Evolutionary conservation across 202 grass and related monocot species (phyloP), one percentile per base, ranked within the genome.

Genomic region (Digitaria exilis): DNA sequence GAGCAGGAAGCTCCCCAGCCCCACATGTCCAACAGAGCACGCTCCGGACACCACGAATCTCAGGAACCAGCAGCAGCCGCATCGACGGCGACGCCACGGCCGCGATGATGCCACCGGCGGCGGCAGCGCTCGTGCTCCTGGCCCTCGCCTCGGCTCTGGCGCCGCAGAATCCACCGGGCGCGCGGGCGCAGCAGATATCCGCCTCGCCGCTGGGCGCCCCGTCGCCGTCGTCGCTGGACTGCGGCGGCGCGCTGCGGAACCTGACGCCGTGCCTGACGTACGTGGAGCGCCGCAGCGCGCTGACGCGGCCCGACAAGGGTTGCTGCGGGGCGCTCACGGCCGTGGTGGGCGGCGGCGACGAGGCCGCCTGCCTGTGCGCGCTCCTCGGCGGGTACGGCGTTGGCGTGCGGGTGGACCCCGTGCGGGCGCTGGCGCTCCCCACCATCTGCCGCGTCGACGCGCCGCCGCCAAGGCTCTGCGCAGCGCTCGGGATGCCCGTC

Each of bases 361-460:
- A 90, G 44, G 78, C 75, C 26, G 79, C 49, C 59, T 98, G 92
- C 88, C 78, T 95, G 12, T 98, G 96, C 89, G 86, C 56, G 65
- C 82, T 98, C 83, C 83, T 93, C 2, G 84, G 69, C 35, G 73
- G 84, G 63, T 89, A 89, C 55, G 67, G 56, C 41, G 85, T 58
- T 69, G 86, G 90, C 30, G 66, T 90, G 57, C 86, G 85, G 71
- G 85, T 97, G 7, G 92, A 97, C 84, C 69, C 81, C 9, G 85
- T 90, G n/a, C 89, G 92, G 72, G 95, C 80, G 21, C 95, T 97
- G 32, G 85, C 86, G 80, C 88, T 97, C 84, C 95, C 92, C 66
- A 89, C 86, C 66, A 77, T 89, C 77, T 94, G 95, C 80, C 92
- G 88, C 78, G 82, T 93, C n/a, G 73, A 89, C 46, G 77, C 92